Percentiles rank a stretch among this genome's conserved stretches.
These are phyloP conservation scores for Xenoacremonium recifei DNA, from an alignment of 2,329 filamentous ascomycete species.

Conservation along the genomic window DNA sequence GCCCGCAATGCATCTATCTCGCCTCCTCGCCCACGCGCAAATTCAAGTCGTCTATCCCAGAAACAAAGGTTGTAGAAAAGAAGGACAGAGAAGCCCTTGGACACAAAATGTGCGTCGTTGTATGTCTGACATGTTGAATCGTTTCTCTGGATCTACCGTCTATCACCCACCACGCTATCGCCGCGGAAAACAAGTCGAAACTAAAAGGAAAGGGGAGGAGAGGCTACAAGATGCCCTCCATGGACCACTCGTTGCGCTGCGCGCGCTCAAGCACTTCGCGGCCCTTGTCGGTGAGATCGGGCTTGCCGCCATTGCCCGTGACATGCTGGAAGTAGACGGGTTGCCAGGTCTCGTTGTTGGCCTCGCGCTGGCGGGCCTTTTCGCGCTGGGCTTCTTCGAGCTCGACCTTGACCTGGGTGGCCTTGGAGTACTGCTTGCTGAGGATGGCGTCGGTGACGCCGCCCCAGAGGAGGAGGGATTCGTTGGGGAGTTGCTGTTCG, in stretches of 20 bases:
- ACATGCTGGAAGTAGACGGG: conserved; percentile 82
- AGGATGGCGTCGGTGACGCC: conserved; percentile 84
- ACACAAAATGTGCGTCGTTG: conserved; percentile 18
- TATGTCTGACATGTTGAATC: conserved; percentile 11
- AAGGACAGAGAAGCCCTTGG: conserved; percentile 23
- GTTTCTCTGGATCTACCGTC: neutral
- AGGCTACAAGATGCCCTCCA: conserved; percentile 43
- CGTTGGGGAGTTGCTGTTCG: conserved; percentile 80
- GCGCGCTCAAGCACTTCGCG: conserved; percentile 49
- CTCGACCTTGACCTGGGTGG: conserved; percentile 84
- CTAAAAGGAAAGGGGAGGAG: no score
- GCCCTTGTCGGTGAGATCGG: conserved; percentile 55
- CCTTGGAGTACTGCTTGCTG: conserved; percentile 77
- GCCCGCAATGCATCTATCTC: conserved; percentile 23
- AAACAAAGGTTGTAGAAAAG: no score
- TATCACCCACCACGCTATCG: neutral
- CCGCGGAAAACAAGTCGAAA: neutral
- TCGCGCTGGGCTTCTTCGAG: conserved; percentile 87
- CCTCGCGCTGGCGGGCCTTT: conserved; percentile 78
- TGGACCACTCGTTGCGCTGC: conserved; percentile 52
- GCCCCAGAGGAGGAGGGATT: conserved; percentile 85
- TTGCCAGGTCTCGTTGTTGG: conserved; percentile 67
- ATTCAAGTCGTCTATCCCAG: conserved; percentile 27
- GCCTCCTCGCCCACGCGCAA: conserved; percentile 5
- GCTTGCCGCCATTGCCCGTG: conserved; percentile 54